These are phyloP conservation scores for Solanum neorickii DNA, from an alignment of 257 asterid species.

Conservation along the genomic window DNA sequence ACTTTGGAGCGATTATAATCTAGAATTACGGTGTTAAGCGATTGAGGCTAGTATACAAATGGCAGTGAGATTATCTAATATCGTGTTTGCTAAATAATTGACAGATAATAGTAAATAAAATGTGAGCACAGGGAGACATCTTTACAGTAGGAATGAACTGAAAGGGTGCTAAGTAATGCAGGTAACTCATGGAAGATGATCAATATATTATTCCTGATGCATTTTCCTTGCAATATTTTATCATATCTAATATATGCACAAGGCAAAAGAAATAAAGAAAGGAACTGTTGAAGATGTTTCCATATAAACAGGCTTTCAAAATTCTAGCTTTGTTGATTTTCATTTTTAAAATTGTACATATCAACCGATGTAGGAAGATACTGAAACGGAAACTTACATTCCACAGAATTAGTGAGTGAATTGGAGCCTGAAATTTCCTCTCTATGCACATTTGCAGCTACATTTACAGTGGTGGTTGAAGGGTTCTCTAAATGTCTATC, in stretches of 20 bases:
- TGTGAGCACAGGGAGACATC: neutral
- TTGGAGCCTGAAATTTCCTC: constrained; percentile 32
- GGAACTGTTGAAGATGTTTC: neutral
- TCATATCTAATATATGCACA: neutral
- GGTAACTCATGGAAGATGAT: neutral
- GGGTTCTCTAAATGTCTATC: constrained; percentile 33
- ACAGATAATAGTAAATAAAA: neutral
- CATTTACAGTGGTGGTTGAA: constrained; percentile 25
- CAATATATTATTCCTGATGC: neutral
- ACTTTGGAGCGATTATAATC: neutral
- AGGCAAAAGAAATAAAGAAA: neutral
- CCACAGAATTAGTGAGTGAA: constrained; percentile 37
- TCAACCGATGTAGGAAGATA: neutral
- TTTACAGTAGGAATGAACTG: neutral
- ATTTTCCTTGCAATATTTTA: neutral
- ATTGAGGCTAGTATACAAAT: neutral
- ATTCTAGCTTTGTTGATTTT: neutral
- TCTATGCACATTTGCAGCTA: constrained; percentile 13
- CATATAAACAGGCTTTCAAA: neutral
- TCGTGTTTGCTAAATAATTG: neutral
- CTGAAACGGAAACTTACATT: constrained; percentile 42
- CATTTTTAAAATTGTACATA: neutral
- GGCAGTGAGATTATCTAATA: neutral
- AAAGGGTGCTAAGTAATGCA: neutral
- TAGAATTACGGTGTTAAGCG: neutral